These are phyloP conservation scores for Quercus tomentella DNA, from an alignment of 331 rosid species.

Conservation along the genomic window DNA sequence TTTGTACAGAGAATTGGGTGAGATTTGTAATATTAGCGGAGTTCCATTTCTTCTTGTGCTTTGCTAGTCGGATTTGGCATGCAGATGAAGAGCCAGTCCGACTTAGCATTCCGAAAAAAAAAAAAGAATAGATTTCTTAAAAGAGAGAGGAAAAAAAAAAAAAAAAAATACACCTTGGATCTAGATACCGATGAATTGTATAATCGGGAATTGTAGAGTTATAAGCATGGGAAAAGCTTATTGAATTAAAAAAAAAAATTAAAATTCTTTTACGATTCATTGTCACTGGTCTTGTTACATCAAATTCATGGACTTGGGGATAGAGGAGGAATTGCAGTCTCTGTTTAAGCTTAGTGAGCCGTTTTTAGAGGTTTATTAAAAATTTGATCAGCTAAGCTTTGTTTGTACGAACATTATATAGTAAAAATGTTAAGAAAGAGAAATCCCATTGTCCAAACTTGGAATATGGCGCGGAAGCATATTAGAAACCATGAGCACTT, in stretches of 20 bases:
- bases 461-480: too few relatives aligned
- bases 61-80: constrained; percentile 47
- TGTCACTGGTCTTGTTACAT: constrained; percentile 8
- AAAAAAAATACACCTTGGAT: constrained; percentile 41
- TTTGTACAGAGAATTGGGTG: constrained; percentile 78
- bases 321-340: not conserved
- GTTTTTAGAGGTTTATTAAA: not conserved
- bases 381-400: not conserved
- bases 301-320: not conserved
- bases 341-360: not conserved
- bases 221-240: constrained; percentile 50
- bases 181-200: constrained; percentile 63
- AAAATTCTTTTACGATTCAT: constrained; percentile 55
- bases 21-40: constrained; percentile 75
- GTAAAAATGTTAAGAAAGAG: not conserved
- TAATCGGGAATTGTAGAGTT: constrained; percentile 84
- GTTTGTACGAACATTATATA: not conserved
- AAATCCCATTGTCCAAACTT: not conserved
- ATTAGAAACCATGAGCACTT: too few relatives aligned
- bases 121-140: constrained; percentile 35
- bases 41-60: constrained; percentile 59
- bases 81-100: constrained; percentile 34
- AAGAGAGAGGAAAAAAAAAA: not conserved
- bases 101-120: constrained; percentile 22
- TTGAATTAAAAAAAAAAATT: constrained; percentile 52